Percentiles rank a stretch among this genome's conserved stretches.
phyloP scores from a whole-genome alignment of 805 yeast genomes.

The Candida nemodendra region DNA sequence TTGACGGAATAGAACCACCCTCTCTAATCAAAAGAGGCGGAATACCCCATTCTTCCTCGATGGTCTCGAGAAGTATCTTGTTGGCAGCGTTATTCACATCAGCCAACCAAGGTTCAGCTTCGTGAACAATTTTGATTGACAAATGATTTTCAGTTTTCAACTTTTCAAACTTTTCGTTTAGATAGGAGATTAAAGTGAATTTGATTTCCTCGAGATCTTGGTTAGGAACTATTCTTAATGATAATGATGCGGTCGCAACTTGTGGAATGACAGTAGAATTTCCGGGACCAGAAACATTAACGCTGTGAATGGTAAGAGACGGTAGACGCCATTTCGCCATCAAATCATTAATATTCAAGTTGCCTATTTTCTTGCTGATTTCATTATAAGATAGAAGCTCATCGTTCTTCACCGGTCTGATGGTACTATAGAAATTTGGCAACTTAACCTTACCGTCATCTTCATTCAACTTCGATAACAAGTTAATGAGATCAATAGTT shows the following conservation, averaged over 20 bases:
- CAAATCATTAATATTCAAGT: constrained; percentile 44
- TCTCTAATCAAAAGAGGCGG: constrained; percentile 88
- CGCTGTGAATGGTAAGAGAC: constrained; percentile 79
- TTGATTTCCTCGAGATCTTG: constrained; percentile 69
- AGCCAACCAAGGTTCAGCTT: constrained; percentile 96
- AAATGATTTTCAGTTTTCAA: constrained; percentile 63
- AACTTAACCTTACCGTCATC: constrained; percentile 53
- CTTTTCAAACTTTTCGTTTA: constrained; percentile 46
- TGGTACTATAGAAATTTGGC: constrained; percentile 71
- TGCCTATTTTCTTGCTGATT: constrained; percentile 43
- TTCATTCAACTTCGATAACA: constrained; percentile 64
- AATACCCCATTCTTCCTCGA: constrained; percentile 68
- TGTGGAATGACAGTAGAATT: constrained; percentile 90
- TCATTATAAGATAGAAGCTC: constrained; percentile 65
- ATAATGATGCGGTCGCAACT: constrained; percentile 68
- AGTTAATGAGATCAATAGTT: constrained; percentile 74
- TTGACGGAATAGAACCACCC: constrained; percentile 95
- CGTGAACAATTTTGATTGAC: constrained; percentile 62
- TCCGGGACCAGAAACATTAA: constrained; percentile 86
- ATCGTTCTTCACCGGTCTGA: constrained; percentile 51
- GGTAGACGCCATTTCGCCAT: constrained; percentile 88
- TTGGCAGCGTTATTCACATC: constrained; percentile 77
- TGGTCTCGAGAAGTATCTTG: constrained; percentile 58
- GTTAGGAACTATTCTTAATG: constrained; percentile 86
- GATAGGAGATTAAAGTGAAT: constrained; percentile 42